Evolutionary conservation across 2,329 filamentous ascomycete species (phyloP), one percentile per base, ranked within the genome.

Genomic region (Plectosphaerella sp.): DNA sequence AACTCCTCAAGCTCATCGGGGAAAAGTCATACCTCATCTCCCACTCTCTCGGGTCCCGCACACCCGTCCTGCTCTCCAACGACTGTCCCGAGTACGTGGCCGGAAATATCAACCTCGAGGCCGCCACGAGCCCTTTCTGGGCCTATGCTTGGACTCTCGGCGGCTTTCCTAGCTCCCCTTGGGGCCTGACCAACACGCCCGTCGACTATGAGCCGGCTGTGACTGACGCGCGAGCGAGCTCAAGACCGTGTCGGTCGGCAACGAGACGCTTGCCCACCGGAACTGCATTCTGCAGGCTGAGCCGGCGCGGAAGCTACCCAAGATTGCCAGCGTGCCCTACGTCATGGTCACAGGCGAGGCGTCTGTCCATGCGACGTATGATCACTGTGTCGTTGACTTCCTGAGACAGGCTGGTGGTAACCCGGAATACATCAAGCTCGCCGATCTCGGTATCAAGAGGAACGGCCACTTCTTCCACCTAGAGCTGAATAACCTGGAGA

Each of bases 321-420:
- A 83, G 33, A 62, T 86, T 8, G 59, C 63, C 2, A 67, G 68
- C 15, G 68, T 82, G 6, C 75, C 72, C 0, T 73, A 75, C 6
- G 61, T 81, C 14, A 61, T 78, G 15, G 61, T 77, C 20, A 79
- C 75, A 0, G 66, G 68, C 12, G 75, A 80, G 57, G 74, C 78
- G 9, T 75, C 72, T 25, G 78, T 73, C 46, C 78, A 82, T 63
- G 68, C 70, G 14, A 66, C 69, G 18, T 81, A 80, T 57, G 79
- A 82, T 53, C 72, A 78, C 58, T 80, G 76, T 56, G 79, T 74
- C 2, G 72, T 77, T n/a, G 60, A 65, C 37, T 81, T 73, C 57
- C 57, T 82, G 54, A 57, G 64, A 55, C 78, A 81, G 60, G 75
- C 69, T 12, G 76, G 76, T 2, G 72, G 72, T 4, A 60, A 62